Evolutionary conservation across 129 eudicot species (phyloP), one percentile per base, ranked within the genome.

Genomic region (Escallonia rubra): DNA sequence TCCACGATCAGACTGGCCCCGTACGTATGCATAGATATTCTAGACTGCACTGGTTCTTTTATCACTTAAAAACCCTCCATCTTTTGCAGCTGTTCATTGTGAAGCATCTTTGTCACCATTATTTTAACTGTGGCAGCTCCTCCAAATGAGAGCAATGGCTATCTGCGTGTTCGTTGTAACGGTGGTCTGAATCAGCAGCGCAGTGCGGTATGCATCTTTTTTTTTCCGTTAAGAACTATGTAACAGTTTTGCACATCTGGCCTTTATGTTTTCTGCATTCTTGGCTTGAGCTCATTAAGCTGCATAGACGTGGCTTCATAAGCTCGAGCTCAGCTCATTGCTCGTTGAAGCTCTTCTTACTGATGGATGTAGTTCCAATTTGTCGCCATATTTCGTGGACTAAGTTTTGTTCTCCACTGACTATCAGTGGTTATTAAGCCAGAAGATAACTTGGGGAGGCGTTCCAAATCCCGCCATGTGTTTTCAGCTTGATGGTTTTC

Each of bases 131-230:
- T 44, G 77, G 77, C 80, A 92, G 98, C 96, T 61, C 98, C 96
- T 56, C 78, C 96, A 69, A 67, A 61, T 4, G 87, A 89, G 72
- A 86, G 77, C 80, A 89, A 92, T 69, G 96, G 98, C 45, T 92
- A 80, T 74, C 79, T 92, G 47, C 87, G 91, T 69, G 98, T 92
- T 76, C 96, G 98, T 57, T 92, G 98, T 80, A 92, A 92, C 69
- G 98, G 98, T 60, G 98, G 98, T 74, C 73, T 89, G 41, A 92
- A 89, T 86, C 98, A 92, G 79, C 98, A 92, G 75, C 79, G 96
- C 47, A 92, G 82, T 61, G 98, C 98, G 76, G 98, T 92, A 69
- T 71, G 87, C 73, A 65, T 40, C 65, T 54, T 60, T 44, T 60
- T 44, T 78, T 59, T 57, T 23, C 62, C 54, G 50, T 49, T 53